Evolutionary conservation across 2,329 filamentous ascomycete species (phyloP), one percentile per base, ranked within the genome.

Genomic region (Clonostachys sp.): DNA sequence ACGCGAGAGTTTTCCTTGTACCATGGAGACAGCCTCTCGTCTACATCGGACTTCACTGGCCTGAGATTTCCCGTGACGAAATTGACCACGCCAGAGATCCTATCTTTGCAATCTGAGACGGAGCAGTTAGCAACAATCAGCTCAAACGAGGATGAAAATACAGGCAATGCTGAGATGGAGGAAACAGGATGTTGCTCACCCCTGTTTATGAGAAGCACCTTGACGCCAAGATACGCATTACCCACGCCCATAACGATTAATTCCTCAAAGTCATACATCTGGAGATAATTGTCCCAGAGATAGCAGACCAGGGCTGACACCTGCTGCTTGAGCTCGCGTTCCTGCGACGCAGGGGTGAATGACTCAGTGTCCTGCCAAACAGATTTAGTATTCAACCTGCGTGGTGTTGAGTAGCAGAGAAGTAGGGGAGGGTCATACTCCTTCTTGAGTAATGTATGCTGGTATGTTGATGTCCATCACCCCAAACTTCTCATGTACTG

Each of bases 211-310:
- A 97, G 74, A 6, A 97, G 79, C 48, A 91, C 80, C 49, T 94
- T 86, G 43, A 96, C 80, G 2, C 89, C 91, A 4, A 87, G 74
- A 59, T 94, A 95, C 2, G 94, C 89, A 57, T 90, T 86, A n/a
- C 94, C 94, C 2, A 95, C 83, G 1, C 94, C 92, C 61, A 99
- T 76, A 18, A 99, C 74, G 61, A 95, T 88, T 14, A 97, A 81
- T 45, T 92, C 82, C 6, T 85, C 83, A 0, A 80, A 75, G 3
- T 86, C 70, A 45, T 84, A 84, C 34, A 88, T 75, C 72, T 96
- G 89, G 17, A 99, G 83, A 60, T 96, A 96, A 61, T 99, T 99
- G 57, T 96, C 91, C 94, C 94, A 99, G 13, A 99, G 73, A 60
- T 96, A 97, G 50, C 80, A 83, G 5, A 92, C 82, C 12, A 96